A percentile compares a stretch with the other conserved stretches of the same genome.
These are phyloP conservation scores for Climacium dendroides DNA, from an alignment of 225 moss, liverwort and hornwort species.

Conservation along the genomic window DNA sequence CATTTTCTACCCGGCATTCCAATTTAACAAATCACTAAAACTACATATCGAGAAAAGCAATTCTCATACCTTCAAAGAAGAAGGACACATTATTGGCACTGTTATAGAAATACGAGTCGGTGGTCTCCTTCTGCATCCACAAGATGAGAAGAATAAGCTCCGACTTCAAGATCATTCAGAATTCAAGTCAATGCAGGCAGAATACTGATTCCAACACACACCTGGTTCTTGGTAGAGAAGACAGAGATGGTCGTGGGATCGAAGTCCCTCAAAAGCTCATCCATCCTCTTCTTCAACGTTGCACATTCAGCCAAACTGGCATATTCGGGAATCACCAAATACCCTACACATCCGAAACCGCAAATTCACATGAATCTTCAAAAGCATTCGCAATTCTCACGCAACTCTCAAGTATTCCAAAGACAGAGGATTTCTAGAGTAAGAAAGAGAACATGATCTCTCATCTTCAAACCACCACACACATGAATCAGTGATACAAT, in stretches of 20 bases:
- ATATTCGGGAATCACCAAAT: conserved; percentile 66
- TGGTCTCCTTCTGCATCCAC: conserved; percentile 33
- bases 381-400: neutral
- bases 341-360: conserved; percentile 32
- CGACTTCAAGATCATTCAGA: neutral
- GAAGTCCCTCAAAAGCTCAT: conserved; percentile 61
- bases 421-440: neutral
- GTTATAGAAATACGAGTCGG: conserved; percentile 50
- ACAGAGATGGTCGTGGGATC: conserved; percentile 61
- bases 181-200: neutral
- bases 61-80: conserved; percentile 78
- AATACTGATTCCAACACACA: neutral
- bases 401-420: neutral
- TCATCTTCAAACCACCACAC: neutral
- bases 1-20: neutral
- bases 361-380: neutral
- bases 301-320: conserved; percentile 55
- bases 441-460: neutral
- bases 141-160: neutral
- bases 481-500: neutral
- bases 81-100: conserved; percentile 87
- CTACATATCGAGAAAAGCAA: neutral
- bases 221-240: conserved; percentile 68
- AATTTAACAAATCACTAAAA: neutral
- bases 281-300: conserved; percentile 52